Evolutionary conservation across 345 rosid genomes (phyloP), one percentile per base, ranked within the genome.

Genomic region (Citrus cavaleriei): DNA sequence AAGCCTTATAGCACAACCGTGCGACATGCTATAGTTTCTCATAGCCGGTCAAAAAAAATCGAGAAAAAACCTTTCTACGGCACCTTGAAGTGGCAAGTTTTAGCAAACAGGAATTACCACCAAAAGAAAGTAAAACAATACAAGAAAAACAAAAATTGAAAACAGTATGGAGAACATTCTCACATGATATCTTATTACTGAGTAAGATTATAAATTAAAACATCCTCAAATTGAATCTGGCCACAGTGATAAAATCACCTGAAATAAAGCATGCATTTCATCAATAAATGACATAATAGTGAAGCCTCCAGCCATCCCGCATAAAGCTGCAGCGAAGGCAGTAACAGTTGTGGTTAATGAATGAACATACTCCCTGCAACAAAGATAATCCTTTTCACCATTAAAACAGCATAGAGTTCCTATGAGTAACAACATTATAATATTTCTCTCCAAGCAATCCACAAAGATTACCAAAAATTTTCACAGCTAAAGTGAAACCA

Each of bases 341-440:
- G 46, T 80, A 34, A 79, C 51, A 58, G 87, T 84, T 42, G 81
- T 74, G 84, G 84, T 82, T 76, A 95, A 88, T 60, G 91, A 86
- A 88, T 87, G 89, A 78, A 85, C 80, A 83, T 78, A 83, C 88
- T 87, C 86, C 94, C 99, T 95, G 97, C 89, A 87, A 80, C 28
- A 82, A 67, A 84, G 66, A 66, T 67, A 75, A 69, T 72, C 73
- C 69, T 60, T 63, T 77, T 62, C 76, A 12, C 68, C 68, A 34
- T 83, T 35, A 64, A 37, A 51, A 67, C 72, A 82, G 28, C 68
- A 76, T 34, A 72, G 32, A 59, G 16, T 10, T 64, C 67, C 35
- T 64, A 19, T 60, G 16, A 68, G 7, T n/a, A 30, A 27, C 34
- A 74, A 82, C 64, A 64, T 40, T 69, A 79, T 76, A 38, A 42